Evolutionary conservation across 2,329 filamentous ascomycete genomes (phyloP).

Genomic region (Cordyceps fumosorosea): DNA sequence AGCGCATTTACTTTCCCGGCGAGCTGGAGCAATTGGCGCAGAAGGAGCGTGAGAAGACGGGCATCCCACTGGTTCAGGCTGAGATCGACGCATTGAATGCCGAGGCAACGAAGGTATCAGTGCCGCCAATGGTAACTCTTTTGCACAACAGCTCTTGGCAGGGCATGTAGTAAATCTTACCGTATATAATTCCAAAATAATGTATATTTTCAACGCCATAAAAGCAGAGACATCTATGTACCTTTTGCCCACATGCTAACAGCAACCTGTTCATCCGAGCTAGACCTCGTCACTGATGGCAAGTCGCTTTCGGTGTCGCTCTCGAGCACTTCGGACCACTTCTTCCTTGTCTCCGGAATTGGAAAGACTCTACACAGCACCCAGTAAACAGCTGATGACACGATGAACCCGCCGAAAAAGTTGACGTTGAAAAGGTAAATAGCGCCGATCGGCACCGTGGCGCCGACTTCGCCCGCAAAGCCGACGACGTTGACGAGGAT

Average conservation of each 20-base stretch:
- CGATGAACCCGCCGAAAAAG: constrained; percentile 78
- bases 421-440: constrained; percentile 85
- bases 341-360: constrained; percentile 64
- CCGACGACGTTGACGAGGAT: constrained; percentile 89
- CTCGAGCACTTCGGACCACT: constrained; percentile 63
- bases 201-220: neutral
- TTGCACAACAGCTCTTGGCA: neutral
- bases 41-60: constrained; percentile 42
- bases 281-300: neutral
- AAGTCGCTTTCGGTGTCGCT: constrained; percentile 4
- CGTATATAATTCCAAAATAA: neutral
- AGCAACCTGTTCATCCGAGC: neutral
- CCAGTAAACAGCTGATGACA: constrained; percentile 63
- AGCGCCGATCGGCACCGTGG: constrained; percentile 67
- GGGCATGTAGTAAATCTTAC: neutral
- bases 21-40: constrained; percentile 55
- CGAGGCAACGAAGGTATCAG: constrained; percentile 43
- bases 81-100: constrained; percentile 50
- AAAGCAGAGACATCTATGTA: neutral
- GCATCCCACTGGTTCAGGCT: constrained; percentile 52
- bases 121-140: constrained; percentile 14
- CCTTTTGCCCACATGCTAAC: neutral
- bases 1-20: constrained; percentile 54
- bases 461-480: constrained; percentile 74
- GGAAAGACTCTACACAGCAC: constrained; percentile 61